These are phyloP conservation scores for Yamadazyma insecticola DNA, from an alignment of 805 yeast genomes.

Conservation along the genomic window DNA sequence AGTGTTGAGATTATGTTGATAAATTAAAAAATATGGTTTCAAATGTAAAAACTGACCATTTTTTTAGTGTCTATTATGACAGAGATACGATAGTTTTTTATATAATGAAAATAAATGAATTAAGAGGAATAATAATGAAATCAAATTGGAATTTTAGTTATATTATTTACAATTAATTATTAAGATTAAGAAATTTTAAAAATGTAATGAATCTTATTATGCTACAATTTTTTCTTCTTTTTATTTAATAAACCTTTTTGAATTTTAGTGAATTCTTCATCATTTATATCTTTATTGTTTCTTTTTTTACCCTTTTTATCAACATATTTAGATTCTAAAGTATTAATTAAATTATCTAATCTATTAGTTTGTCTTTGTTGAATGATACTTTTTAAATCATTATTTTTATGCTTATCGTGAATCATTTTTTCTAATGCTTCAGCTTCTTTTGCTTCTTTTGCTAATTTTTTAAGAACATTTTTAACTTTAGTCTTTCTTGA, in stretches of 20 bases:
- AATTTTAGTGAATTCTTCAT: conserved; percentile 46
- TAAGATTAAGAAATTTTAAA: no score
- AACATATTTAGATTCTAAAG: conserved; percentile 49
- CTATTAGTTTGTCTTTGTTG: conserved; percentile 40
- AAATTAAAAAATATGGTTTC: no score
- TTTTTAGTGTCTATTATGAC: no score
- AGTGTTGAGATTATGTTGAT: no score
- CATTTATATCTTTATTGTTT: conserved; percentile 38
- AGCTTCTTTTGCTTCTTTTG: conserved; percentile 65
- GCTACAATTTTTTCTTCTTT: conserved; percentile 17
- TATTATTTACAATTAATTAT: no score
- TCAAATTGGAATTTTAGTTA: no score
- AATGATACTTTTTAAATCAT: conserved; percentile 47
- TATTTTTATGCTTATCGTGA: conserved; percentile 31
- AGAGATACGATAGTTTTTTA: no score
- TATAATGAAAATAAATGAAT: no score
- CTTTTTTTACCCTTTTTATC: conserved; percentile 32
- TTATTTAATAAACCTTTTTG: conserved; percentile 33
- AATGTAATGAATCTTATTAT: no score
- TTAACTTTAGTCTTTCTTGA: conserved; percentile 45
- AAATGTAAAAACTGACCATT: no score
- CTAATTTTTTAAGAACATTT: conserved; percentile 46
- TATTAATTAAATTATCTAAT: conserved; percentile 43
- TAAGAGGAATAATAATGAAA: no score
- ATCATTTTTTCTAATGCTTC: conserved; percentile 40